These are phyloP conservation scores for Kodamaea hsintzibuensis DNA, from an alignment of 805 yeast species.

Conservation along the genomic window DNA sequence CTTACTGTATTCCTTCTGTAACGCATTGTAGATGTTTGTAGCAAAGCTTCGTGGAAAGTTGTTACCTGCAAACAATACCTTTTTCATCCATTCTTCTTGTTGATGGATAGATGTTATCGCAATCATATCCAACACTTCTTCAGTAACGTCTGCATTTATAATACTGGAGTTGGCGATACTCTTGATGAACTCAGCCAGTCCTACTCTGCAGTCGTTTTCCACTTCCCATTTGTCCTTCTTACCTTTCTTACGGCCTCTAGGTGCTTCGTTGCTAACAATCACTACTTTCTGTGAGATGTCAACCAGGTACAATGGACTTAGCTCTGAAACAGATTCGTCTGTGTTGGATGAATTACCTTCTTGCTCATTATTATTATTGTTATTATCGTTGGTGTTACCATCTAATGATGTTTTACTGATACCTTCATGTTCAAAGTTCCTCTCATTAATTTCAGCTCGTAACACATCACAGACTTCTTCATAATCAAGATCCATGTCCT, in stretches of 20 bases:
- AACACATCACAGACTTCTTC: conserved; percentile 55
- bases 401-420: not conserved
- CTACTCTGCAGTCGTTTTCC: conserved; percentile 71
- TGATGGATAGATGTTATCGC: conserved; percentile 71
- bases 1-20: conserved; percentile 69
- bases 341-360: conserved; percentile 24
- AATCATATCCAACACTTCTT: conserved; percentile 84
- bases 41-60: conserved; percentile 83
- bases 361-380: conserved; percentile 11
- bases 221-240: conserved; percentile 74
- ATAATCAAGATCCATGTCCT: conserved; percentile 72
- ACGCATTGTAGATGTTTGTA: conserved; percentile 65
- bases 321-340: conserved; percentile 15
- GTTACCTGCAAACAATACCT: conserved; percentile 74
- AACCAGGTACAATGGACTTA: conserved; percentile 19
- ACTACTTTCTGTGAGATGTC: conserved; percentile 55
- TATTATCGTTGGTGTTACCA: not conserved
- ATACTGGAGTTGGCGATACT: conserved; percentile 68
- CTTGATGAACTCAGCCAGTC: conserved; percentile 54
- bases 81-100: conserved; percentile 80
- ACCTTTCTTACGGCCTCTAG: conserved; percentile 73
- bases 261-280: conserved; percentile 77
- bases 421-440: conserved; percentile 17
- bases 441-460: conserved; percentile 26
- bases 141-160: conserved; percentile 74